These are phyloP conservation scores for Apiotrichum siamense DNA, from an alignment of 1,284 basidiomycete genomes.

Conservation along the genomic window DNA sequence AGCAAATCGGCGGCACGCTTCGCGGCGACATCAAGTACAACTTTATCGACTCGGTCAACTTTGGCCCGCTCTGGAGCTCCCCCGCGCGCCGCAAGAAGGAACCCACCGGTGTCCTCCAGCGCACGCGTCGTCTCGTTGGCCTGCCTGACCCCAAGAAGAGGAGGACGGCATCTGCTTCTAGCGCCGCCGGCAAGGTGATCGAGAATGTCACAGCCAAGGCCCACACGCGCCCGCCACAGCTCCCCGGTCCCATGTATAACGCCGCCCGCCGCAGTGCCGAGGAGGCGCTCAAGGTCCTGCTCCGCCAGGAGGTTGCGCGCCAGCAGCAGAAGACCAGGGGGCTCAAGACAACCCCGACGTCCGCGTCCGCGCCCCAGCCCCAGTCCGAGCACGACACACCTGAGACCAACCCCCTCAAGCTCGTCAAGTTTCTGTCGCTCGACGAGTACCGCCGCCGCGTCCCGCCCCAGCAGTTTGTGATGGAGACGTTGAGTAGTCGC, in stretches of 20 bases:
- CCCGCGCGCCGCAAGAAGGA: neutral
- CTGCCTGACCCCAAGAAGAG: neutral
- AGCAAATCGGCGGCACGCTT: neutral
- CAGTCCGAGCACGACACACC: too few species aligned
- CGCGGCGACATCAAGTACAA: neutral
- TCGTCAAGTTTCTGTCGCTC: neutral
- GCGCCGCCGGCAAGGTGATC: neutral
- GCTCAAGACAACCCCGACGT: neutral
- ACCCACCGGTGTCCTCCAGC: neutral
- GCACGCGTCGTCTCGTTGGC: neutral
- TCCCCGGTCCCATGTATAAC: neutral
- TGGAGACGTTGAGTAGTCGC: neutral
- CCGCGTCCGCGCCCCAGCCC: too few species aligned
- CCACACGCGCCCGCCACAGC: neutral
- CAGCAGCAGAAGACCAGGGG: neutral
- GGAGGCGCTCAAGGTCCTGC: neutral
- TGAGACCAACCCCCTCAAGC: neutral
- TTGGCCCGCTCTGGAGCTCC: neutral
- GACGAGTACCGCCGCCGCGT: neutral
- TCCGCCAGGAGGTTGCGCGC: neutral
- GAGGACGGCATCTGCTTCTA: too few species aligned
- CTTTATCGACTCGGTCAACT: constrained; percentile 1
- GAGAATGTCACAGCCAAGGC: neutral
- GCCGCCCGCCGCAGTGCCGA: neutral
- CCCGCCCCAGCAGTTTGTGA: neutral